These are phyloP conservation scores for Corniculantispora saksenae DNA, from an alignment of 2,329 filamentous ascomycete genomes.

Conservation along the genomic window DNA sequence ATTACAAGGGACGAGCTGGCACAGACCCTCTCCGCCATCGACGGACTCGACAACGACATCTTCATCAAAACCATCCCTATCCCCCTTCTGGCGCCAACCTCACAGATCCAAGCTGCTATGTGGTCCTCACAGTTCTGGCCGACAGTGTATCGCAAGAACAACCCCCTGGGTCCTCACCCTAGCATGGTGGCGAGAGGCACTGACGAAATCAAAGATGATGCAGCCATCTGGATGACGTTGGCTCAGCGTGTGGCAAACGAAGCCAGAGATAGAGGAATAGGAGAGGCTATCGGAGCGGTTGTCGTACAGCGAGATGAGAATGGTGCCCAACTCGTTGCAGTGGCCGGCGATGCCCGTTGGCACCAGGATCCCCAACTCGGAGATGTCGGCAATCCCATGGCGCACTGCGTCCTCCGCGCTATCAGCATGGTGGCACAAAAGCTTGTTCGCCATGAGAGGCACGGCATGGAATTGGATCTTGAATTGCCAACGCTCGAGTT, in stretches of 20 bases:
- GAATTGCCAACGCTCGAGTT: slow-evolving; percentile 49
- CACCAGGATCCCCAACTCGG: slow-evolving; percentile 51
- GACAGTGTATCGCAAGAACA: slow-evolving; percentile 82
- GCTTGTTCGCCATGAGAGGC: slow-evolving; percentile 57
- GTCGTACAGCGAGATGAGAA: slow-evolving; percentile 65
- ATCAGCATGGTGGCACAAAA: slow-evolving; percentile 81
- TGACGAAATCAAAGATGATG: slow-evolving; percentile 65
- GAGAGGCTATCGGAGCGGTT: slow-evolving; percentile 72
- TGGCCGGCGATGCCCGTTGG: slow-evolving; percentile 78
- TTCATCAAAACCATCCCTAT: slow-evolving; percentile 67
- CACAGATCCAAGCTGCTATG: slow-evolving; percentile 69
- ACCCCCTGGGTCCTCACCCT: slow-evolving; percentile 82
- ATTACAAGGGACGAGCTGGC: slow-evolving; percentile 57
- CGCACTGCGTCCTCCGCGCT: slow-evolving; percentile 74
- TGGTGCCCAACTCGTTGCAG: slow-evolving; percentile 62
- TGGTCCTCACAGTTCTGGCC: slow-evolving; percentile 83
- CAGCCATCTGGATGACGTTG: slow-evolving; percentile 66
- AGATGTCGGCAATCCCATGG: slow-evolving; percentile 69
- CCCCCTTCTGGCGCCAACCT: slow-evolving; percentile 73
- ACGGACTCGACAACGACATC: slow-evolving; percentile 53
- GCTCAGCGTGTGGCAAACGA: slow-evolving; percentile 65
- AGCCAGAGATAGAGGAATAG: slow-evolving; percentile 58
- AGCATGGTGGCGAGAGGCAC: slow-evolving; percentile 70
- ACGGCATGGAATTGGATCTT: slow-evolving; percentile 36
- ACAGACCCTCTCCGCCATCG: slow-evolving; percentile 46